Percentiles rank a stretch among this genome's conserved stretches.
Evolutionary conservation across 345 rosid species (phyloP).

Genomic region (Limnanthes douglasii): DNA sequence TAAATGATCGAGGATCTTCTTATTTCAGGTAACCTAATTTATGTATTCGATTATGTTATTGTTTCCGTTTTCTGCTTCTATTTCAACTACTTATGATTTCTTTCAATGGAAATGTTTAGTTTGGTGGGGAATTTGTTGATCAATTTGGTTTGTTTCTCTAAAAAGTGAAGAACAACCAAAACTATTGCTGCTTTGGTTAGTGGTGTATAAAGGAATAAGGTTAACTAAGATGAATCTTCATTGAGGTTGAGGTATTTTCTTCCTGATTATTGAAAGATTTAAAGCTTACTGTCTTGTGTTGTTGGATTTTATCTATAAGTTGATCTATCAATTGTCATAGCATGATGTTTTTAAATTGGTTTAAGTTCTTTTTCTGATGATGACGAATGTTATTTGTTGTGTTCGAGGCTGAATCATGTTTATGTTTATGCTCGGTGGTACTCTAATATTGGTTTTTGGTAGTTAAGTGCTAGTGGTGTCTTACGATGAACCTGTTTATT

Average conservation of each 20-base stretch:
- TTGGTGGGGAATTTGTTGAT: conserved; percentile 1
- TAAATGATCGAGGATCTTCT: conserved; percentile 75
- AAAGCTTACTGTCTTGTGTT: neutral
- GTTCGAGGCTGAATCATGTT: neutral
- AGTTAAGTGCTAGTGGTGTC: no score
- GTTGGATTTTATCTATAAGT: neutral
- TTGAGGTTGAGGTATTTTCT: conserved; percentile 2
- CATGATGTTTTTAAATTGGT: no score
- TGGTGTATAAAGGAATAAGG: neutral
- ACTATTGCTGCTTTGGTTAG: neutral
- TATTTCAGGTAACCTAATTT: conserved; percentile 35
- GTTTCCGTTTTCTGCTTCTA: neutral
- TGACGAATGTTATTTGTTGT: neutral
- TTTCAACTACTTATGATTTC: neutral
- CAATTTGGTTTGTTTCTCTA: conserved; percentile 4
- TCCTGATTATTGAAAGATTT: neutral
- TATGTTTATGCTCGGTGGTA: neutral
- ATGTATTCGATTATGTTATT: no score
- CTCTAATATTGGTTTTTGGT: neutral
- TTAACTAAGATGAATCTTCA: neutral
- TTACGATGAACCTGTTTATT: neutral
- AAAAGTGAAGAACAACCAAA: neutral
- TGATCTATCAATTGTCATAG: neutral
- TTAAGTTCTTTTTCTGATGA: neutral
- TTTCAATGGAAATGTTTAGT: neutral